phyloP scores from a whole-genome alignment of 2,329 filamentous ascomycete species.

The Fusarium sp. region DNA sequence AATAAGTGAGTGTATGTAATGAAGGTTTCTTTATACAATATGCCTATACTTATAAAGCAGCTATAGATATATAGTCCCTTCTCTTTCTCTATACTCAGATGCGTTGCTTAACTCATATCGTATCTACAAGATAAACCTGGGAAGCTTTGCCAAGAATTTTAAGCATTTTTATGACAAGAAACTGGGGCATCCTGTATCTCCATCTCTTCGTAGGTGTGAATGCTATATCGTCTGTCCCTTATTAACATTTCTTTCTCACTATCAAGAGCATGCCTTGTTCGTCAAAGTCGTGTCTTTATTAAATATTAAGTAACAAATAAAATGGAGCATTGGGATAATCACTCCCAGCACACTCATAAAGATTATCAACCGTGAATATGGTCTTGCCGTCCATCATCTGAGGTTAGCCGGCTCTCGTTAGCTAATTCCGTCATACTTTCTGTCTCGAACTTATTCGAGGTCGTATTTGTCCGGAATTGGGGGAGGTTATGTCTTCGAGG shows the following conservation, averaged over 20 bases:
- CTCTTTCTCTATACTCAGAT: too few relatives aligned
- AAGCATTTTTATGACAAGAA: too few relatives aligned
- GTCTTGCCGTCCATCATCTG: constrained; percentile 47
- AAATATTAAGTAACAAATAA: constrained; percentile 12
- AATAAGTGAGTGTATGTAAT: too few relatives aligned
- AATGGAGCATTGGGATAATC: constrained; percentile 4
- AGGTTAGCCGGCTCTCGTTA: constrained; percentile 50
- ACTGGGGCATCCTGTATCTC: too few relatives aligned
- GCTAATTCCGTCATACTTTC: constrained; percentile 65
- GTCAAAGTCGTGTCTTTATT: constrained; percentile 23
- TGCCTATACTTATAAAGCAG: too few relatives aligned
- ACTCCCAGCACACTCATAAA: not conserved
- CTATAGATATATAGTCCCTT: too few relatives aligned
- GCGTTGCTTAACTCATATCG: too few relatives aligned
- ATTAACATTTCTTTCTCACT: not conserved
- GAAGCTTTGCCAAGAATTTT: too few relatives aligned
- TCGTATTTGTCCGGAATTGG: constrained; percentile 47
- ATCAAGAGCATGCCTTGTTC: constrained; percentile 1
- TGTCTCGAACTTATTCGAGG: constrained; percentile 55
- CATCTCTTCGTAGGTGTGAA: too few relatives aligned
- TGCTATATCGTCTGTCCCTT: too few relatives aligned
- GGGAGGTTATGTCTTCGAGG: constrained; percentile 33
- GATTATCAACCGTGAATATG: constrained; percentile 10
- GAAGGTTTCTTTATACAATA: too few relatives aligned
- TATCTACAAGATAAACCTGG: too few relatives aligned